Conservation (phyloP, 2,329 filamentous ascomycete species). For the Fusarium staphyleae region DNA sequence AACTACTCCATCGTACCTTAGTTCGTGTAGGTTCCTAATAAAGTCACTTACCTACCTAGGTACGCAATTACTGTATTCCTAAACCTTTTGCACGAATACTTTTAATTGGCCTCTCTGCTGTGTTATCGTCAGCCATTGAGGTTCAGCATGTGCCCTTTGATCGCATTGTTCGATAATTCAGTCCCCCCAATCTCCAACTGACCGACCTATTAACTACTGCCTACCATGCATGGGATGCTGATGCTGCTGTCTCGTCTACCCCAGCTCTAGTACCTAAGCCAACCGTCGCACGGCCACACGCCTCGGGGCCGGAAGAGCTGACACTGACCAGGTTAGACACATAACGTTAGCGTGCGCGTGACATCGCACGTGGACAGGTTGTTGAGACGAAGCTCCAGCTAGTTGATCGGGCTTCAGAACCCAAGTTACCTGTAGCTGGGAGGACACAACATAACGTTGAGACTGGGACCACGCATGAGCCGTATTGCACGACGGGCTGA, state of each 20-base stretch:
- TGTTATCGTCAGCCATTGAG: neutral
- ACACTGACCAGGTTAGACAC: neutral
- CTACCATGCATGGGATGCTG: slow-evolving; percentile 3
- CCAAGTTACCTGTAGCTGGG: neutral
- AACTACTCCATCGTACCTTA: neutral
- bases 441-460: neutral
- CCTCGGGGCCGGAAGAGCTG: neutral
- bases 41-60: too few relatives aligned
- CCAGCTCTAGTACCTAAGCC: neutral
- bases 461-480: neutral
- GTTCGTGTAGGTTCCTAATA: too few relatives aligned
- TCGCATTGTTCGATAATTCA: neutral
- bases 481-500: slow-evolving; percentile 1
- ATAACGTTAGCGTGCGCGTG: slow-evolving; percentile 6
- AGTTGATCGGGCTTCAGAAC: neutral
- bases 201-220: slow-evolving; percentile 3
- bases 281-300: slow-evolving; percentile 2
- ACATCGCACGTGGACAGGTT: slow-evolving; percentile 16
- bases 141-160: neutral
- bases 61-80: too few relatives aligned
- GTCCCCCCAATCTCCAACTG: neutral
- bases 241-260: slow-evolving; percentile 2
- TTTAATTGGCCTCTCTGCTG: too few relatives aligned
- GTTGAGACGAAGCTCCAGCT: neutral
- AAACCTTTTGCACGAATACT: too few relatives aligned